Evolutionary conservation across 2,329 filamentous ascomycete genomes (phyloP).

Genomic region (Pseudogymnoascus sp.): DNA sequence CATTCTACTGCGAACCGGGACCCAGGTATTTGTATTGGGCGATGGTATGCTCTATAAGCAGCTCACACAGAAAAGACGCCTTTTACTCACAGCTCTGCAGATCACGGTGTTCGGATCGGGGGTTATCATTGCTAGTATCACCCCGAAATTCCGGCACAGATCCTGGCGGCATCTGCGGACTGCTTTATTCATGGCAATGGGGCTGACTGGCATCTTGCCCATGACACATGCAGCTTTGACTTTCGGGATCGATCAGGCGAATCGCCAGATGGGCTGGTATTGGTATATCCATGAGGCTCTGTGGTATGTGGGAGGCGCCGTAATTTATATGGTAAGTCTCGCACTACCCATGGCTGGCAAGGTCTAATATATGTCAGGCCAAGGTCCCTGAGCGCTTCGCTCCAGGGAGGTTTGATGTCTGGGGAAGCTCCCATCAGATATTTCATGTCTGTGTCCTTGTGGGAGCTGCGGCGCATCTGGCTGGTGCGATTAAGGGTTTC

Average conservation of each 20-base stretch:
- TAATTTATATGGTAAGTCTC: not conserved
- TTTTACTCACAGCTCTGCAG: not conserved
- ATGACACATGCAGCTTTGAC: slow-evolving; percentile 1
- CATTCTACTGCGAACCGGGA: not conserved
- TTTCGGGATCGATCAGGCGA: not conserved
- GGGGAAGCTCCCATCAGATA: slow-evolving; percentile 1
- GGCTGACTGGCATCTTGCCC: slow-evolving; percentile 3
- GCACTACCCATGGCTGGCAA: too few species aligned
- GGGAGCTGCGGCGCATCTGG: not conserved
- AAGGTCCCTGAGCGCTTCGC: not conserved
- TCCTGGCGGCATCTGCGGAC: slow-evolving; percentile 1
- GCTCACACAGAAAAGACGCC: not conserved
- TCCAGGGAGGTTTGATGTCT: not conserved
- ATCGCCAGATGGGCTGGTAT: not conserved
- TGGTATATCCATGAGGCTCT: not conserved
- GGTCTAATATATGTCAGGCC: not conserved
- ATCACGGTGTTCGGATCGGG: slow-evolving; percentile 3
- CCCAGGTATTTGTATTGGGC: slow-evolving; percentile 8
- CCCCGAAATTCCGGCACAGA: slow-evolving; percentile 1
- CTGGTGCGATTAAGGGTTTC: slow-evolving; percentile 1
- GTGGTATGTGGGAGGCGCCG: not conserved
- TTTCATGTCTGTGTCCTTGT: not conserved
- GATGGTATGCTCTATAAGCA: not conserved
- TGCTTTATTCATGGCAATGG: not conserved
- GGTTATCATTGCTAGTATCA: slow-evolving; percentile 3